Base-by-base conservation (phyloP, 2,329 filamentous ascomycete genomes). In the Dactylellina leptospora region DNA sequence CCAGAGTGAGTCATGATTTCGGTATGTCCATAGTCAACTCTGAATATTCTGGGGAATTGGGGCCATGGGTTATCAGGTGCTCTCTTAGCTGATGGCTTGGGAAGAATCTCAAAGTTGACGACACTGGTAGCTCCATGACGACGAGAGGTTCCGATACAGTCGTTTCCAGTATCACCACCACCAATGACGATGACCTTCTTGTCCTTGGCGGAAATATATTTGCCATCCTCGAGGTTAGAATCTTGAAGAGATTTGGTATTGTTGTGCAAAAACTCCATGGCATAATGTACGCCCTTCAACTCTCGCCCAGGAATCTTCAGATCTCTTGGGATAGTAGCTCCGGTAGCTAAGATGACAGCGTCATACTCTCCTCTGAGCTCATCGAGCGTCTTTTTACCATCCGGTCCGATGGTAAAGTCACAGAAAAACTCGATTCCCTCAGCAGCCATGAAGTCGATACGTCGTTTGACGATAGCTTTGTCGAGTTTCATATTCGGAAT, bases 401-500 rank as follows among this genome's bases (percentile, higher is more conserved):
- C 87, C 74, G 95, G 89, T 47, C 93, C 93, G 76, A 97, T 85
- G 33, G 88, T 82, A 61, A 91, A 87, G 73, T 88, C 87, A 28
- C 90, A 90, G 81, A 91, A 87, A 82, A 96, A 96, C 55, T 85
- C 85, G 78, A 97, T 83, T 51, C 93, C 93, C 81, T 97, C 93
- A 2, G 88, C 86, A 60, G 90, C 91, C 91, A 97, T 93, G 81
- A 97, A 92, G 81, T 97, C 91, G 51, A 95, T 92, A 80, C 93
- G 90, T 56, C 93, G 90, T 84, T 97, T 93, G 72, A 97, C 93
- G 74, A 97, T 88, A 79, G 92, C 92, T 86, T 97, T 97, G 83
- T 97, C 93, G 42, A 97, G 90, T 84, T 97, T 97, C 93, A 97
- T 97, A 84, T 97, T 97, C 76, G 93, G 93, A 76, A 97, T 97